phyloP scores from a whole-genome alignment of 1,284 basidiomycete genomes.

The Peniophora sp. region DNA sequence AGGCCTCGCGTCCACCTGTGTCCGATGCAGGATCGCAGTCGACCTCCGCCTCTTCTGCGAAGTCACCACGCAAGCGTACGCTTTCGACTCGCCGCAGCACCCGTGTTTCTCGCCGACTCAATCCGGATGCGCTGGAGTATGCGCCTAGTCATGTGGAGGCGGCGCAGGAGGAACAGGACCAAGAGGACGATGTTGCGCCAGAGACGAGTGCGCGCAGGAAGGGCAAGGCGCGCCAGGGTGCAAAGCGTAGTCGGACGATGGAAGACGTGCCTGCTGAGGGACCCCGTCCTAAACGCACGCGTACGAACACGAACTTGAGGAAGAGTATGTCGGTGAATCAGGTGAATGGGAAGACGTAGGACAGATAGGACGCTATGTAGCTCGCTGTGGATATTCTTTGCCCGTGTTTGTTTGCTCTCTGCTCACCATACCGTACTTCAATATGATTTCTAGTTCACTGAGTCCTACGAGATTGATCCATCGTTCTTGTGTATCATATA shows the following conservation, averaged over 20 bases:
- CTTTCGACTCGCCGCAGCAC: conserved; percentile 15
- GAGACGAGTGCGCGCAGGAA: conserved; percentile 17
- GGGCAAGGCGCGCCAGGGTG: conserved; percentile 7
- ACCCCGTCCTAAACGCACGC: conserved; percentile 9
- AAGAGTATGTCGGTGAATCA: conserved; percentile 5
- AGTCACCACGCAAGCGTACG: conserved; percentile 8
- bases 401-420: too few relatives aligned
- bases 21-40: conserved; percentile 5
- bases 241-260: conserved; percentile 16
- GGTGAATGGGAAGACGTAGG: too few relatives aligned
- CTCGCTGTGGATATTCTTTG: too few relatives aligned
- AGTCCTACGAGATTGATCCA: too few relatives aligned
- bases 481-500: too few relatives aligned
- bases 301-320: conserved; percentile 3
- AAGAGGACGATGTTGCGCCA: conserved; percentile 14
- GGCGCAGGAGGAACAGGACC: conserved; percentile 19
- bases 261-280: conserved; percentile 3
- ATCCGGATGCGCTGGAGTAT: conserved; percentile 31
- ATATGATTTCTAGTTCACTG: too few relatives aligned
- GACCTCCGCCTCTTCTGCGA: conserved; percentile 14
- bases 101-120: conserved; percentile 17
- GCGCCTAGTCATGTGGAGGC: conserved; percentile 23
- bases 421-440: too few relatives aligned
- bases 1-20: too few relatives aligned
- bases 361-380: too few relatives aligned